These are phyloP conservation scores for Staphylotrichum longicolle DNA, from an alignment of 495 filamentous ascomycete species.

Conservation along the genomic window DNA sequence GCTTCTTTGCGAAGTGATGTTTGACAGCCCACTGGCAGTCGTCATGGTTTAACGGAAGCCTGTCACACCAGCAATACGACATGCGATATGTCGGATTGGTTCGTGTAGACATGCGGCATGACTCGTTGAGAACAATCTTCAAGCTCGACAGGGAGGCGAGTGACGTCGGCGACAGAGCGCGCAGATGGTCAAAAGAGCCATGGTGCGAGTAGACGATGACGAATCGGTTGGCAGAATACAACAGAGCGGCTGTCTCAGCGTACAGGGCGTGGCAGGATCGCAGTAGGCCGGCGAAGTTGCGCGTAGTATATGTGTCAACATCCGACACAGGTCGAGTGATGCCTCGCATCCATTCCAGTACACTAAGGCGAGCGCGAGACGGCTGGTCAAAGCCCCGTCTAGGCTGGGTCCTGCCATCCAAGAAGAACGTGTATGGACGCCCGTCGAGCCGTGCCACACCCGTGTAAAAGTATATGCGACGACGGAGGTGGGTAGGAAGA, in stretches of 20 bases:
- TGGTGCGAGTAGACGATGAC: background rate
- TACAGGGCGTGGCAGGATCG: constrained; percentile 11
- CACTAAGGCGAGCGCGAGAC: too few species aligned
- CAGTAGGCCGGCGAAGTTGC: constrained; percentile 14
- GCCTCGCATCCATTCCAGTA: background rate
- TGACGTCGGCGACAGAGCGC: too few species aligned
- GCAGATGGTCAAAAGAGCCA: too few species aligned
- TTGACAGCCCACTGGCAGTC: background rate
- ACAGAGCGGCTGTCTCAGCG: constrained; percentile 8
- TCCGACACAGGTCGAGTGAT: background rate
- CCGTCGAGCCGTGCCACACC: constrained; percentile 9
- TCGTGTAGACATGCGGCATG: too few species aligned
- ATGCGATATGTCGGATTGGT: too few species aligned
- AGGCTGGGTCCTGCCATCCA: background rate
- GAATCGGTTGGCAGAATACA: constrained; percentile 16
- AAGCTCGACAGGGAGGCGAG: too few species aligned
- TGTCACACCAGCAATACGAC: background rate
- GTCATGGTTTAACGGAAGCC: background rate
- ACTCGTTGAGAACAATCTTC: too few species aligned
- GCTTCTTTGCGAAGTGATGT: background rate
- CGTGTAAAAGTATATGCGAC: constrained; percentile 5
- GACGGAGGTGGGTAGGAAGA: constrained; percentile 8
- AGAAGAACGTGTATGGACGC: constrained; percentile 6
- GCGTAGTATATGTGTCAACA: constrained; percentile 2
- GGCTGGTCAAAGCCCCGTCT: too few species aligned